Conservation (phyloP, 768 basidiomycete species). For the Agrocybe pediades region DNA sequence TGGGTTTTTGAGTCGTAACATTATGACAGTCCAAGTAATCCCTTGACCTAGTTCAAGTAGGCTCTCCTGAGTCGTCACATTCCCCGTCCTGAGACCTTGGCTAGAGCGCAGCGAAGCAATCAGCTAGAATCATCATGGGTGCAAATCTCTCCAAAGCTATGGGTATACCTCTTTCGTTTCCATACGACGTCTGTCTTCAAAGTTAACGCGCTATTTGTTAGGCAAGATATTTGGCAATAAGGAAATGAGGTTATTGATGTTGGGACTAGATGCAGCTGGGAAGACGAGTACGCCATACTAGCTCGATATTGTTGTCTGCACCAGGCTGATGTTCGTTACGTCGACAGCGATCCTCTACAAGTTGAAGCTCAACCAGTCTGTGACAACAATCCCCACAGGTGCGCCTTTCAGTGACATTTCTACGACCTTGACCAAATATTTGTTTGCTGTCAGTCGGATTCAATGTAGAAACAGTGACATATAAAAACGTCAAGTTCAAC, state of each 20-base stretch:
- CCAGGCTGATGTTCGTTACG: slow-evolving; percentile 9
- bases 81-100: no score
- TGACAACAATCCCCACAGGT: slow-evolving; percentile 98
- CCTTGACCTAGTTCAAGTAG: no score
- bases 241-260: slow-evolving; percentile 98
- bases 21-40: no score
- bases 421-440: neutral
- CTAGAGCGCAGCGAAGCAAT: no score
- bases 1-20: no score
- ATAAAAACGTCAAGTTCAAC: slow-evolving; percentile 97
- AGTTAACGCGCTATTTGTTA: slow-evolving; percentile 30
- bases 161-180: slow-evolving; percentile 42
- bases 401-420: slow-evolving; percentile 20
- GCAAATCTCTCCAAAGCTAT: slow-evolving; percentile 86
- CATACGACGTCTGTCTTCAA: slow-evolving; percentile 10
- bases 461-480: slow-evolving; percentile 99
- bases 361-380: slow-evolving; percentile 97
- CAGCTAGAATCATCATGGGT: slow-evolving; percentile 61
- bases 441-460: slow-evolving; percentile 72
- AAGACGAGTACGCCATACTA: slow-evolving; percentile 80
- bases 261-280: slow-evolving; percentile 96
- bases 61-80: no score
- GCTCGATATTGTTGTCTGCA: neutral
- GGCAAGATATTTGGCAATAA: slow-evolving; percentile 97
- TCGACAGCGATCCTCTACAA: slow-evolving; percentile 93